These are phyloP conservation scores for Melampsora abietis-canadensis DNA, from an alignment of 1,284 basidiomycete genomes.

Conservation along the genomic window DNA sequence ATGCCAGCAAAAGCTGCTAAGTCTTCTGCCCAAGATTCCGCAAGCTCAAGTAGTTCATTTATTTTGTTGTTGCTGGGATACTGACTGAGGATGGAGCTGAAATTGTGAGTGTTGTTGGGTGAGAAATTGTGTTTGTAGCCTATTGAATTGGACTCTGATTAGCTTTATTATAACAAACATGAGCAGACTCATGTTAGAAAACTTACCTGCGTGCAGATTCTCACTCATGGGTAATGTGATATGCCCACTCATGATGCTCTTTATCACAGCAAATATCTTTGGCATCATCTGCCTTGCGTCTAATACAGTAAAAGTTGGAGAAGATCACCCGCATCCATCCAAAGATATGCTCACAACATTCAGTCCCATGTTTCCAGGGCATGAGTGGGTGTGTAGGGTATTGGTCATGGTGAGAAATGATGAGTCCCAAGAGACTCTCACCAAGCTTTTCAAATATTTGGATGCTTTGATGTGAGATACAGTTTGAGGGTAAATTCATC, in stretches of 20 bases:
- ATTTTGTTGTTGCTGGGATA: slow-evolving; percentile 6
- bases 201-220: slow-evolving; percentile 8
- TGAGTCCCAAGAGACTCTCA: not conserved
- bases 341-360: not conserved
- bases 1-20: not conserved
- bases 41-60: not conserved
- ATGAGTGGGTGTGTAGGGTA: slow-evolving; percentile 9
- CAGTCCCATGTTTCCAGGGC: slow-evolving; percentile 11
- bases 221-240: slow-evolving; percentile 1
- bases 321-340: not conserved
- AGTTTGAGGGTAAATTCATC: slow-evolving; percentile 6
- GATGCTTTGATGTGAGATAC: slow-evolving; percentile 15
- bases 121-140: slow-evolving; percentile 15
- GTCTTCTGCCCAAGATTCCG: not conserved
- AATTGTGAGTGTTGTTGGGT: not conserved
- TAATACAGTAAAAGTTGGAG: too few species aligned
- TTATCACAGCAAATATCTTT: slow-evolving; percentile 5
- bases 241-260: slow-evolving; percentile 17
- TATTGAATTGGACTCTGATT: not conserved
- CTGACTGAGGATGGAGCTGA: not conserved
- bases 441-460: not conserved
- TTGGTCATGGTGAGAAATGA: slow-evolving; percentile 7
- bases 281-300: slow-evolving; percentile 13
- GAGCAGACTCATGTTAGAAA: too few species aligned
- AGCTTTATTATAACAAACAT: not conserved